These are phyloP conservation scores for Penicilliopsis zonata DNA, from an alignment of 495 filamentous ascomycete species.

Conservation along the genomic window DNA sequence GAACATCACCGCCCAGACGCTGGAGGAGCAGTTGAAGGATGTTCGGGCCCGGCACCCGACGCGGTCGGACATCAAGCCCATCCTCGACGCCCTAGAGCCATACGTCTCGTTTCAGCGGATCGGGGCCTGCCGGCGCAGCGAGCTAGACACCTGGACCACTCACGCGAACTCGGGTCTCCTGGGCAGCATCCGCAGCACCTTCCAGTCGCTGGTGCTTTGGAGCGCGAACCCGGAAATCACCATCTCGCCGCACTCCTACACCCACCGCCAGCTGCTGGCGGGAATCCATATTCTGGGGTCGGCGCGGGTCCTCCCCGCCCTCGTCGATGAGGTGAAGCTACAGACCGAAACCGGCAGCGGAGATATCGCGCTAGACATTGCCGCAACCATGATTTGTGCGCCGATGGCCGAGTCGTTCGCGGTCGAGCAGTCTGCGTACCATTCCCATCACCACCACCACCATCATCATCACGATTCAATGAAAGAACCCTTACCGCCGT, in stretches of 20 bases:
- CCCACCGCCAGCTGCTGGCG: slow-evolving; percentile 59
- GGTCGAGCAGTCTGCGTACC: slow-evolving; percentile 28
- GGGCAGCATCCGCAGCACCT: slow-evolving; percentile 48
- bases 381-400: slow-evolving; percentile 59
- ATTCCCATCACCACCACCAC: slow-evolving; percentile 10
- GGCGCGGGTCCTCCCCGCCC: slow-evolving; percentile 40
- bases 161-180: slow-evolving; percentile 47
- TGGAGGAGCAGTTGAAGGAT: slow-evolving; percentile 64
- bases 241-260: slow-evolving; percentile 62
- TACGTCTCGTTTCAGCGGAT: slow-evolving; percentile 56
- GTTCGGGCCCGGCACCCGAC: slow-evolving; percentile 57
- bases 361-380: slow-evolving; percentile 61
- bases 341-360: slow-evolving; percentile 40
- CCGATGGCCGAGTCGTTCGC: slow-evolving; percentile 42
- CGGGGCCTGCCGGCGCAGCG: slow-evolving; percentile 51
- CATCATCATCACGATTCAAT: slow-evolving; percentile 16
- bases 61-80: slow-evolving; percentile 56
- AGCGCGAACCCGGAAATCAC: slow-evolving; percentile 49
- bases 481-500: slow-evolving; percentile 26
- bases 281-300: slow-evolving; percentile 62
- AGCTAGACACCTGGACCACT: slow-evolving; percentile 66
- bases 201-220: slow-evolving; percentile 66
- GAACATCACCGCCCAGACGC: slow-evolving; percentile 63
- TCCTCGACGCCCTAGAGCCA: slow-evolving; percentile 57
- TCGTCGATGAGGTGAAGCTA: slow-evolving; percentile 61